Conservation (phyloP, 768 basidiomycete species). For the Collybia nuda region DNA sequence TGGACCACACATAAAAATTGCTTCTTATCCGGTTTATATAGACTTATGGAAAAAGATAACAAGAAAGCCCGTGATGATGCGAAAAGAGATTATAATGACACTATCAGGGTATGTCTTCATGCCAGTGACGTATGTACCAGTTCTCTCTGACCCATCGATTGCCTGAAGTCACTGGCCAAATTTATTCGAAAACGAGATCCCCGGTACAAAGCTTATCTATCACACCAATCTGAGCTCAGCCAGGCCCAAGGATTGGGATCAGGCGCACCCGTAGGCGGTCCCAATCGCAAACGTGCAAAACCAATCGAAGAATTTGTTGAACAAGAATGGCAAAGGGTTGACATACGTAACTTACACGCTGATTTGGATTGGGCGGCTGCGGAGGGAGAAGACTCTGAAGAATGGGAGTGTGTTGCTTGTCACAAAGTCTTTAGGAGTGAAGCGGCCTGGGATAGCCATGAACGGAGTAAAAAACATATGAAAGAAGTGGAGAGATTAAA, state of each 20-base stretch:
- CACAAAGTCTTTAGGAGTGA: constrained; percentile 87
- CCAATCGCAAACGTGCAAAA: constrained; percentile 24
- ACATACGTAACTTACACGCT: constrained; percentile 39
- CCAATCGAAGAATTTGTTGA: constrained; percentile 58
- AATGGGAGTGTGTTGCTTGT: constrained; percentile 97
- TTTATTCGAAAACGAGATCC: constrained; percentile 89
- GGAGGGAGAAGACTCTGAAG: constrained; percentile 70
- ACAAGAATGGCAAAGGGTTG: constrained; percentile 87
- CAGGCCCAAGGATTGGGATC: constrained; percentile 27
- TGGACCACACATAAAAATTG: no score
- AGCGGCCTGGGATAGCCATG: constrained; percentile 95
- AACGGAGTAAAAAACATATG: constrained; percentile 91
- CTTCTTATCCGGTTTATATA: constrained; percentile 20
- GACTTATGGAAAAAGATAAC: constrained; percentile 95
- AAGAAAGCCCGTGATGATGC: constrained; percentile 88
- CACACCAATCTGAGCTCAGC: constrained; percentile 40
- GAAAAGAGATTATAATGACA: constrained; percentile 90
- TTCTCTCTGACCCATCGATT: constrained; percentile 1
- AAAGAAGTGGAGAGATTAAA: constrained; percentile 82
- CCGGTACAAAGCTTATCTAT: constrained; percentile 70
- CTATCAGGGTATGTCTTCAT: constrained; percentile 64
- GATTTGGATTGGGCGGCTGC: constrained; percentile 78
- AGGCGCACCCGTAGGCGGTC: constrained; percentile 25
- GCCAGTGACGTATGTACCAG: no score
- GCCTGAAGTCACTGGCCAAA: constrained; percentile 61